Evolutionary conservation across 2,329 filamentous ascomycete genomes (phyloP).

Genomic region (Beauveria pseudobassiana): DNA sequence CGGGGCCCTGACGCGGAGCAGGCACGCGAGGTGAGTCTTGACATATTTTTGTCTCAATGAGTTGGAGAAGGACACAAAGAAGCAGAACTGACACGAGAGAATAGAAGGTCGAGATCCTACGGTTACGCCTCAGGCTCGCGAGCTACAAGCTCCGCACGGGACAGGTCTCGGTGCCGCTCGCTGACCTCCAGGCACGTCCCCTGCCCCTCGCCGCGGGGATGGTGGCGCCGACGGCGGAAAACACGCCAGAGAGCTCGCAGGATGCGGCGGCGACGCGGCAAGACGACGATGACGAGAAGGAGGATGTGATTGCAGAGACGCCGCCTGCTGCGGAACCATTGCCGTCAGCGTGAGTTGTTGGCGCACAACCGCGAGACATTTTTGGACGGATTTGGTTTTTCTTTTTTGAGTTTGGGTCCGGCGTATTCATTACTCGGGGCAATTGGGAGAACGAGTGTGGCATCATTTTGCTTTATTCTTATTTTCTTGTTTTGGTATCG

Average conservation of each 20-base stretch:
- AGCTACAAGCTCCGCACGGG: slow-evolving; percentile 70
- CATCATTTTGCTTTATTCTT: neutral
- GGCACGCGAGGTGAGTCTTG: slow-evolving; percentile 36
- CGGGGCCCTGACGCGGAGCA: slow-evolving; percentile 41
- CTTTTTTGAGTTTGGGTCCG: neutral
- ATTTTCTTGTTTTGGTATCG: neutral
- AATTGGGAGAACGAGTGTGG: too few relatives aligned
- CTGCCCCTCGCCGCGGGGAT: slow-evolving; percentile 18
- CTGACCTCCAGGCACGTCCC: slow-evolving; percentile 42
- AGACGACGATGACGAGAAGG: slow-evolving; percentile 18
- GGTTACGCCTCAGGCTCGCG: slow-evolving; percentile 61
- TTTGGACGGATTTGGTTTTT: neutral
- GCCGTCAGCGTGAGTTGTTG: too few relatives aligned
- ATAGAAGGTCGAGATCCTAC: slow-evolving; percentile 58
- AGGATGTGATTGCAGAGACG: slow-evolving; percentile 35
- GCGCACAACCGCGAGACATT: too few relatives aligned
- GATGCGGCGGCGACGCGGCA: slow-evolving; percentile 6
- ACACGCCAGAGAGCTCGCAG: slow-evolving; percentile 12
- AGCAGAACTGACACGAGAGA: slow-evolving; percentile 8
- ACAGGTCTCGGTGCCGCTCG: slow-evolving; percentile 59
- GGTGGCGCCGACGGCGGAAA: slow-evolving; percentile 19
- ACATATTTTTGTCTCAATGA: slow-evolving; percentile 14
- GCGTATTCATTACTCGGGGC: neutral
- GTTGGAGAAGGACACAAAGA: neutral
- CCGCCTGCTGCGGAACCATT: slow-evolving; percentile 16